A percentile compares a stretch with the other conserved stretches of the same genome.
Conservation (phyloP, 371 early-diverging fungal species). For the Zychaea mexicana region DNA sequence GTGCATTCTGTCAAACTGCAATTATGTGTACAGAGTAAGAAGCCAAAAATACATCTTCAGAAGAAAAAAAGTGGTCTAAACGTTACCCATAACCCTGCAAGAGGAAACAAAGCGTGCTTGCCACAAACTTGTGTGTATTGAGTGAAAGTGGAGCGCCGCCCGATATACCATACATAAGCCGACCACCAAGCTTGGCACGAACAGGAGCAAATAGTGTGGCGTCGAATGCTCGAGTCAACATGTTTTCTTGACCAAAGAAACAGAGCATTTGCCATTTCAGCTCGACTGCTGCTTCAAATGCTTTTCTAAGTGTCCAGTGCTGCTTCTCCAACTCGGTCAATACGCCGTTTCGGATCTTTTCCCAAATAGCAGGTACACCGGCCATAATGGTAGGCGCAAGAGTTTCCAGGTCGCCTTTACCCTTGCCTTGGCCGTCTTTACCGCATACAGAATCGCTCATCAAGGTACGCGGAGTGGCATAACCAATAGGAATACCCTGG, state of each 20-base stretch:
- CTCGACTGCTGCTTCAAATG: slow-evolving; percentile 63
- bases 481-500: slow-evolving; percentile 69
- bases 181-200: slow-evolving; percentile 85
- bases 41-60: too few relatives aligned
- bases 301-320: slow-evolving; percentile 54
- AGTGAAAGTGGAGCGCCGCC: slow-evolving; percentile 93
- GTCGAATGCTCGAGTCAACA: slow-evolving; percentile 75
- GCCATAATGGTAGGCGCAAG: slow-evolving; percentile 90
- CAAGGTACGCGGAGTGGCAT: slow-evolving; percentile 78
- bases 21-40: too few relatives aligned
- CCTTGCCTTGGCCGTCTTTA: slow-evolving; percentile 66
- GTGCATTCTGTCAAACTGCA: slow-evolving; percentile 56
- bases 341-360: slow-evolving; percentile 83
- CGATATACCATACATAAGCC: slow-evolving; percentile 77
- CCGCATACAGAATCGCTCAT: slow-evolving; percentile 78
- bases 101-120: slow-evolving; percentile 71
- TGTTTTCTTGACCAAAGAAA: slow-evolving; percentile 55
- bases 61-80: not conserved
- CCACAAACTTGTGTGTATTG: slow-evolving; percentile 86
- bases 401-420: slow-evolving; percentile 88
- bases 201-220: slow-evolving; percentile 79
- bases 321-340: slow-evolving; percentile 66
- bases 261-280: slow-evolving; percentile 72
- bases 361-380: slow-evolving; percentile 92
- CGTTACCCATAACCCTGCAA: slow-evolving; percentile 82